Conservation (phyloP, 2,329 filamentous ascomycete species). For the Paracoccidioides brasiliensis region DNA sequence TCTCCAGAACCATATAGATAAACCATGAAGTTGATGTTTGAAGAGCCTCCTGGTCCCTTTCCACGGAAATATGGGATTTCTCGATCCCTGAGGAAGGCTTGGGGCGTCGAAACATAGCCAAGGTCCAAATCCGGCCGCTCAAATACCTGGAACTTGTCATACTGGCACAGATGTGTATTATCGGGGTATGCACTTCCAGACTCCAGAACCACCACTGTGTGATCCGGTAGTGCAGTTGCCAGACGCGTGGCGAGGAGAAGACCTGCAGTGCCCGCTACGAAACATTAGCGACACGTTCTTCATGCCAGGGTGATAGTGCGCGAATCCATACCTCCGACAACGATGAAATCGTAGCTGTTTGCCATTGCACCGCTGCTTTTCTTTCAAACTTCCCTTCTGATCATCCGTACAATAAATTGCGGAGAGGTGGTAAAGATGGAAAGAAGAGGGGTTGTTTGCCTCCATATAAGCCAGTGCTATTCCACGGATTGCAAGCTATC, state of each 20-base stretch:
- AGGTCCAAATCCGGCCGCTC: neutral
- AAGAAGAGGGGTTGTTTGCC: too few relatives aligned
- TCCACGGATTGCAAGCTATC: too few relatives aligned
- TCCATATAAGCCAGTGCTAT: too few relatives aligned
- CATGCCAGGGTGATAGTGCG: neutral
- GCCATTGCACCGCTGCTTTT: neutral
- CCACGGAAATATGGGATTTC: constrained; percentile 13
- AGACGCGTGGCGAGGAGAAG: constrained; percentile 1
- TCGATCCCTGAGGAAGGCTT: neutral
- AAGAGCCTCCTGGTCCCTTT: constrained; percentile 23
- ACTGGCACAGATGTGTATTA: neutral
- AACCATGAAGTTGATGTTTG: constrained; percentile 26
- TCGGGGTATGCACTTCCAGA: neutral
- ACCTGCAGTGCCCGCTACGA: constrained; percentile 1
- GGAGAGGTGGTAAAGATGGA: too few relatives aligned
- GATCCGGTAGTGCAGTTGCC: neutral
- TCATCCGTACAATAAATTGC: neutral
- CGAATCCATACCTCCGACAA: constrained; percentile 2
- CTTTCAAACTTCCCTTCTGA: neutral
- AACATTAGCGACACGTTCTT: neutral
- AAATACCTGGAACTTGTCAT: neutral
- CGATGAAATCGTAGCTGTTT: constrained; percentile 3
- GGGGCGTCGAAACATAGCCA: neutral
- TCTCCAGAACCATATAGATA: constrained; percentile 28
- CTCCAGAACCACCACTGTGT: constrained; percentile 1